Base-by-base conservation (phyloP, 768 basidiomycete genomes). In the Suillus weaverae region DNA sequence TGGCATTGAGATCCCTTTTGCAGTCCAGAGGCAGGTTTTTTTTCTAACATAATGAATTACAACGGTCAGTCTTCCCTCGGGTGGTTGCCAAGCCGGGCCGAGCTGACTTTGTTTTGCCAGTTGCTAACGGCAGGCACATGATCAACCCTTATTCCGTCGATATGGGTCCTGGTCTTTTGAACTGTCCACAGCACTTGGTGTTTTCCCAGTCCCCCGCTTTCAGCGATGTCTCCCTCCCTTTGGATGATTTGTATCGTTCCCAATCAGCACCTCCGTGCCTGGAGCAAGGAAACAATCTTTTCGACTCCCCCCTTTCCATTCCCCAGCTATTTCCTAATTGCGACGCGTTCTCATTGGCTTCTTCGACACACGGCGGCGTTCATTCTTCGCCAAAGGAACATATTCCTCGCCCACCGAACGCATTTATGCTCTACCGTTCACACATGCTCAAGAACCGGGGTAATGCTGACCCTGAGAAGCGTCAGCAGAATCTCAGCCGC, bases 391-490 rank as follows among this genome's bases (percentile, higher is more conserved):
- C 38, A 30, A 59, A 59, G 35, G 68, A 72, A 48, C 79, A 80
- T 54, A 79, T 82, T 22, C 81, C 81, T 38, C 80, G 86, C 8
- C 82, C 86, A 0, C 72, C 83, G 16, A 86, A 87, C 70, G 84
- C 86, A 16, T 87, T 87, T 73, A 83, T 87, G 67, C 74, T 87
- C 57, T 87, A 82, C 74, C 79, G 86, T 50, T 84, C 83, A 30
- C 79, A 84, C 65, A 78, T 85, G 32, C 76, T 86, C 13, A 80
- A 81, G 67, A 77, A 74, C 3, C 76, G 76, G 22, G 64, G 76
- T 13, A 78, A 85, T 51, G 81, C 83, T 3, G 74, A 79, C 30
- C 75, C 83, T 43, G 83, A 85, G 72, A 79, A 78, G 53, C 80
- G 83, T 54, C 86, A 88, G 72, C 83, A 85, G 72, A 83, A 85